Percentiles rank a stretch among this genome's conserved stretches.
These are phyloP conservation scores for Dioszegia aurantiaca DNA, from an alignment of 768 basidiomycete species.

Conservation along the genomic window DNA sequence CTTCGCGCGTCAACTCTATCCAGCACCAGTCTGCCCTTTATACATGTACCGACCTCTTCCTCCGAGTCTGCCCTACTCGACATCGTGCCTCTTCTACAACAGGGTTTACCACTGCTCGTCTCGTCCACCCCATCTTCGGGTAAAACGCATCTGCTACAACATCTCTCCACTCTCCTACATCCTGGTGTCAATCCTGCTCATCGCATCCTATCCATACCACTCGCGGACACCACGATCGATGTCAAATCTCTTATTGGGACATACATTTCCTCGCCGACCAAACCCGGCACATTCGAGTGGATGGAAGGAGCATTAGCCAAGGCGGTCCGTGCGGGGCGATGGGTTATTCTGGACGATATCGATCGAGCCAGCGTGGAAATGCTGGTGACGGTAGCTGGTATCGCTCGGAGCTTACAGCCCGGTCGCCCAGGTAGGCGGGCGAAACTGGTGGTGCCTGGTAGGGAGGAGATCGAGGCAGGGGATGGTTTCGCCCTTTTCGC, in stretches of 20 bases:
- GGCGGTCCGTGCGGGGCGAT: constrained; percentile 82
- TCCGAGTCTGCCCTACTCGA: constrained; percentile 61
- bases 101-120: constrained; percentile 73
- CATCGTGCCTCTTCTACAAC: constrained; percentile 65
- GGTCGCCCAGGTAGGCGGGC: constrained; percentile 59
- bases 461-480: constrained; percentile 70
- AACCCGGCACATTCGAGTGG: constrained; percentile 90
- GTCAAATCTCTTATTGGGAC: constrained; percentile 89
- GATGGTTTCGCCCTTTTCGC: constrained; percentile 83
- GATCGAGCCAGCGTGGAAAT: constrained; percentile 88
- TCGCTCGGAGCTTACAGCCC: constrained; percentile 72
- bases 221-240: constrained; percentile 93
- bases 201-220: constrained; percentile 78
- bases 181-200: constrained; percentile 58
- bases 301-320: constrained; percentile 89
- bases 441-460: constrained; percentile 69
- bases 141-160: constrained; percentile 73
- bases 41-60: constrained; percentile 64
- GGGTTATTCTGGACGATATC: constrained; percentile 89
- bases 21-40: constrained; percentile 4
- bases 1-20: constrained; percentile 30
- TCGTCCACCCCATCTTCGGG: constrained; percentile 85
- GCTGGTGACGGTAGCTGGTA: constrained; percentile 76
- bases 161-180: constrained; percentile 68
- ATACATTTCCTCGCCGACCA: constrained; percentile 78